A percentile compares a stretch with the other conserved stretches of the same genome.
Evolutionary conservation across 345 rosid genomes (phyloP).

Genomic region (Bruguiera sexangula): DNA sequence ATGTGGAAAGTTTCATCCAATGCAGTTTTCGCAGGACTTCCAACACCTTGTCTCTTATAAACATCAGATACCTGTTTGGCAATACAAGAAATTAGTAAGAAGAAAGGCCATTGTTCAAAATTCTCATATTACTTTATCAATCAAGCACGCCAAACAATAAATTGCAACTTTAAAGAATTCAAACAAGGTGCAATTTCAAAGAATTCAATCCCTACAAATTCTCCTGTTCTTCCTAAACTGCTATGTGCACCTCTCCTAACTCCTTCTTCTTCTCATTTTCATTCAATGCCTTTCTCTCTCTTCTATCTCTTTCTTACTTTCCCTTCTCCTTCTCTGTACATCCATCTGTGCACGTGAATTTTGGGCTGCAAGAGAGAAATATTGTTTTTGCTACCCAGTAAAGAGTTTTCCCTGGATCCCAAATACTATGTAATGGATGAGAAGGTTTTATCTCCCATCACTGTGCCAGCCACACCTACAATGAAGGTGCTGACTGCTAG

Average conservation of each 20-base stretch:
- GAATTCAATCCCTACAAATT: too few relatives aligned
- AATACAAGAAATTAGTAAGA: constrained; percentile 10
- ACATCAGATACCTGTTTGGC: constrained; percentile 72
- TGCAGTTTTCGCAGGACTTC: constrained; percentile 79
- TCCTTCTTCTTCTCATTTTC: background rate
- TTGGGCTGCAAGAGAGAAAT: background rate
- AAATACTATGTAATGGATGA: background rate
- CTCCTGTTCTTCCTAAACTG: too few relatives aligned
- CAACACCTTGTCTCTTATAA: constrained; percentile 69
- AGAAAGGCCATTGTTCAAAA: background rate
- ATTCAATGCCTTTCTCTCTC: background rate
- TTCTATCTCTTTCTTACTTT: background rate
- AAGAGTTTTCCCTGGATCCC: background rate
- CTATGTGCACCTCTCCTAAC: background rate
- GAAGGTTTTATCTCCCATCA: too few relatives aligned
- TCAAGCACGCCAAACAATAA: too few relatives aligned
- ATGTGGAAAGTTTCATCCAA: constrained; percentile 59
- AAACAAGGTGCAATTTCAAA: too few relatives aligned
- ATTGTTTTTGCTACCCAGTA: background rate
- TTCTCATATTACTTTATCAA: too few relatives aligned
- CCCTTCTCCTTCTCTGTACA: background rate
- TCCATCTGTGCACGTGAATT: background rate
- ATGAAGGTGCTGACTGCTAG: background rate
- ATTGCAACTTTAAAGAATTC: too few relatives aligned
- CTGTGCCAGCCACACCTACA: background rate